Percentiles rank a stretch among this genome's conserved stretches.
phyloP scores from a whole-genome alignment of 2,329 filamentous ascomycete genomes.

The Elsinoe arachidis region DNA sequence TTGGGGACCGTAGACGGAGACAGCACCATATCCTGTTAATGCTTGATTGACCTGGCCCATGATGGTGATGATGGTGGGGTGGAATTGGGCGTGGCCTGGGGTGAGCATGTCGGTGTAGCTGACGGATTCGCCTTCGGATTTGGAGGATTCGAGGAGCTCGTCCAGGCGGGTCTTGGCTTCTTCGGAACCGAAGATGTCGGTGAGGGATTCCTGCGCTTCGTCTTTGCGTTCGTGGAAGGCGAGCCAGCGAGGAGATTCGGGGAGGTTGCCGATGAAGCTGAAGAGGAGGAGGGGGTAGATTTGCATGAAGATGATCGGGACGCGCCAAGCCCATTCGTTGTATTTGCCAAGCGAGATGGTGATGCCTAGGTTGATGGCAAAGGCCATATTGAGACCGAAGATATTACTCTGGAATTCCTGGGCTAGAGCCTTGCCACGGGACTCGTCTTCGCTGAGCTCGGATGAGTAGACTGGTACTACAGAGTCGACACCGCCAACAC shows the following conservation, averaged over 20 bases:
- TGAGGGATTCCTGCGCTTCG: constrained; percentile 43
- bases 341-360: constrained; percentile 47
- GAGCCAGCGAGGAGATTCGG: constrained; percentile 52
- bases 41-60: constrained; percentile 58
- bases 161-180: constrained; percentile 42
- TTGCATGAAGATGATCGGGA: constrained; percentile 54
- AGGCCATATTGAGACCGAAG: constrained; percentile 53
- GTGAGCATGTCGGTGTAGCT: constrained; percentile 51
- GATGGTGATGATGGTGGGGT: constrained; percentile 51
- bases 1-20: constrained; percentile 55
- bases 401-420: constrained; percentile 60
- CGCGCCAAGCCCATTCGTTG: constrained; percentile 54
- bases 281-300: constrained; percentile 48
- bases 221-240: constrained; percentile 43
- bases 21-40: constrained; percentile 49
- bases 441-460: constrained; percentile 49
- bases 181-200: constrained; percentile 43
- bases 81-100: constrained; percentile 47
- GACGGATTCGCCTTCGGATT: constrained; percentile 40
- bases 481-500: constrained; percentile 52
- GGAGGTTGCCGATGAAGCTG: constrained; percentile 44
- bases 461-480: constrained; percentile 53
- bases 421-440: constrained; percentile 49
- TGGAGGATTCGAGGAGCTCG: constrained; percentile 42
- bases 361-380: constrained; percentile 49